phyloP scores from a whole-genome alignment of 225 moss, liverwort and hornwort species.

The Asterella californica region DNA sequence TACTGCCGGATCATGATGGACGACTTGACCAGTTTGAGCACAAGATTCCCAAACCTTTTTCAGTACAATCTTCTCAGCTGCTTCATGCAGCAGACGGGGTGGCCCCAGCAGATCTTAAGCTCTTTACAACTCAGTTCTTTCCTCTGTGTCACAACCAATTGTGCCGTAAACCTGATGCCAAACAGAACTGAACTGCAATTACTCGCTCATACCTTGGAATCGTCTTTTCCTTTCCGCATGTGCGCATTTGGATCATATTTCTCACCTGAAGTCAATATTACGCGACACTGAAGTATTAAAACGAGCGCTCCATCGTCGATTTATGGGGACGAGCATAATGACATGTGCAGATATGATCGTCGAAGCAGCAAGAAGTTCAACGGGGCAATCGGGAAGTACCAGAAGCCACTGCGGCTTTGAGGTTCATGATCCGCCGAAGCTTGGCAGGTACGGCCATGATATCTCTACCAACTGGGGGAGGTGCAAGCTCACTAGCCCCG shows the following conservation, averaged over 20 bases:
- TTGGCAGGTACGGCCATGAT: slow-evolving; percentile 73
- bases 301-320: neutral
- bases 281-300: neutral
- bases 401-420: slow-evolving; percentile 36
- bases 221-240: slow-evolving; percentile 5
- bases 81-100: too few species aligned
- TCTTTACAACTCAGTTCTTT: neutral
- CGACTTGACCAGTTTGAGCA: neutral
- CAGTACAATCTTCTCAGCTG: too few species aligned
- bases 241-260: slow-evolving; percentile 8
- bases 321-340: neutral
- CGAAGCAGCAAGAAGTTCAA: neutral
- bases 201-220: slow-evolving; percentile 11
- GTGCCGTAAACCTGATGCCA: neutral
- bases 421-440: slow-evolving; percentile 68
- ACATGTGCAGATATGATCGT: neutral
- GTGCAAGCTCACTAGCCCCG: slow-evolving; percentile 49
- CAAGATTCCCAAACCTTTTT: neutral
- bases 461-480: slow-evolving; percentile 63
- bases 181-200: neutral
- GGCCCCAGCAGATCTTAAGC: too few species aligned
- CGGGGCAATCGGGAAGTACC: slow-evolving; percentile 19
- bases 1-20: neutral
- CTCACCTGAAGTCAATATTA: slow-evolving; percentile 2
- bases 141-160: neutral